phyloP scores from a whole-genome alignment of 2,329 filamentous ascomycete species.

The Arthroderma sp. region DNA sequence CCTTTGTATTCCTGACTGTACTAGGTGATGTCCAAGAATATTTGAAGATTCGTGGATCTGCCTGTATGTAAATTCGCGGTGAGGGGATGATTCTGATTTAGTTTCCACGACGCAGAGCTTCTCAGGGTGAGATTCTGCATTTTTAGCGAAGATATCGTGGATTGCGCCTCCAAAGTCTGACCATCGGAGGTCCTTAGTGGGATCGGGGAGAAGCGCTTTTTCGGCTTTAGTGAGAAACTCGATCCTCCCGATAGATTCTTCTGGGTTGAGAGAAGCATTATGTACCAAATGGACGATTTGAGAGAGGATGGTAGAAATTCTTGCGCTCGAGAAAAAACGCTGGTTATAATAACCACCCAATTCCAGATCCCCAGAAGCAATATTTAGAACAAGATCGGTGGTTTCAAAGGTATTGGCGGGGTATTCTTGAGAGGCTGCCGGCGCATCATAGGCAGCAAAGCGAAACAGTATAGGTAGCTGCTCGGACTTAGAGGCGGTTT shows the following conservation, averaged over 20 bases:
- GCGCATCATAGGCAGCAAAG: slow-evolving; percentile 35
- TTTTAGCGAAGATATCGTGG: slow-evolving; percentile 12
- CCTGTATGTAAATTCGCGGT: slow-evolving; percentile 63
- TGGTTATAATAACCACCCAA: slow-evolving; percentile 33
- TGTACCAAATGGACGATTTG: slow-evolving; percentile 30
- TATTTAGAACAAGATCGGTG: slow-evolving; percentile 29
- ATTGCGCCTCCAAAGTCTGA: slow-evolving; percentile 29
- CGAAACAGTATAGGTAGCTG: slow-evolving; percentile 31
- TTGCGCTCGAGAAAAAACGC: slow-evolving; percentile 33
- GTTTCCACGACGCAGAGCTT: slow-evolving; percentile 57
- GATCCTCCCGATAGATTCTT: slow-evolving; percentile 30
- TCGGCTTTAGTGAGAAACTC: slow-evolving; percentile 22
- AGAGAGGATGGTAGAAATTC: slow-evolving; percentile 31
- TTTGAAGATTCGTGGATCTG: slow-evolving; percentile 82
- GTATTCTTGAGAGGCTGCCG: slow-evolving; percentile 28
- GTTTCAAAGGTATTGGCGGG: slow-evolving; percentile 32
- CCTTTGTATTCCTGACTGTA: slow-evolving; percentile 55
- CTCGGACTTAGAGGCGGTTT: slow-evolving; percentile 27
- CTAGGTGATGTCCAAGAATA: slow-evolving; percentile 63
- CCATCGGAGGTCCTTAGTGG: slow-evolving; percentile 33
- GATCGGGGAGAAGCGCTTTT: slow-evolving; percentile 23
- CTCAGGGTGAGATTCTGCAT: slow-evolving; percentile 54
- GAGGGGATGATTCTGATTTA: slow-evolving; percentile 35
- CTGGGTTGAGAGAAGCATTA: slow-evolving; percentile 27
- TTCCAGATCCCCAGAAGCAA: slow-evolving; percentile 17